phyloP scores from a whole-genome alignment of 768 basidiomycete genomes.

The Glaciozyma martinii region DNA sequence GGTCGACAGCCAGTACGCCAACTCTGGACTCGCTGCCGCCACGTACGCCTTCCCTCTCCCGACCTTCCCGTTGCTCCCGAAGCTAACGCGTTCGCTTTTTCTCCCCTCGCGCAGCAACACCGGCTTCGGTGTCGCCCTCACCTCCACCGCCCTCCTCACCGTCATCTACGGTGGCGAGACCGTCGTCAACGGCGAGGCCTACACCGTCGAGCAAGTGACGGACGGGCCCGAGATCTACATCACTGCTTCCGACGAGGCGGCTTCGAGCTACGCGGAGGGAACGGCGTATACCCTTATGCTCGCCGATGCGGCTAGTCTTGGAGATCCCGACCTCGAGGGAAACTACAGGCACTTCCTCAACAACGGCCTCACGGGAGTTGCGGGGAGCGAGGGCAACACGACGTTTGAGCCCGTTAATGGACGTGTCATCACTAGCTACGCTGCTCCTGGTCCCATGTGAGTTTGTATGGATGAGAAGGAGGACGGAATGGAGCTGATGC shows the following conservation, averaged over 20 bases:
- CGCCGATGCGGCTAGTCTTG: constrained; percentile 28
- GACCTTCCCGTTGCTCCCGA: background rate
- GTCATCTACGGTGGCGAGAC: background rate
- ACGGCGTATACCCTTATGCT: constrained; percentile 22
- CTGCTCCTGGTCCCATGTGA: constrained; percentile 5
- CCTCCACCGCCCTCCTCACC: background rate
- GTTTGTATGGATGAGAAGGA: background rate
- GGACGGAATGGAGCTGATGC: background rate
- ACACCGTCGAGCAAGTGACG: constrained; percentile 13
- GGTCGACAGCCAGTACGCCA: constrained; percentile 18
- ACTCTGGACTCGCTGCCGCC: constrained; percentile 10
- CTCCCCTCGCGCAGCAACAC: background rate
- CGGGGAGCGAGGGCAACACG: constrained; percentile 4
- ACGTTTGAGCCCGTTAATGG: constrained; percentile 18
- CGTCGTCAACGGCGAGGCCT: constrained; percentile 1
- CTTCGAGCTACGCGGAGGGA: constrained; percentile 8
- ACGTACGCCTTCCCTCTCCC: constrained; percentile 1
- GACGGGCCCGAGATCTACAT: constrained; percentile 10
- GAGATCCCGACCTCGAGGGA: constrained; percentile 25
- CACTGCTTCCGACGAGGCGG: constrained; percentile 12
- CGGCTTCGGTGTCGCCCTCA: constrained; percentile 1
- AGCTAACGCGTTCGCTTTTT: background rate
- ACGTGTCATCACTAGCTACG: constrained; percentile 16
- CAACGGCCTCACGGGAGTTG: constrained; percentile 18
- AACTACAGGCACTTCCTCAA: constrained; percentile 32